Percentiles rank a stretch among this genome's conserved stretches.
These are phyloP conservation scores for Stygiomarasmius scandens DNA, from an alignment of 1,284 basidiomycete genomes.

Conservation along the genomic window DNA sequence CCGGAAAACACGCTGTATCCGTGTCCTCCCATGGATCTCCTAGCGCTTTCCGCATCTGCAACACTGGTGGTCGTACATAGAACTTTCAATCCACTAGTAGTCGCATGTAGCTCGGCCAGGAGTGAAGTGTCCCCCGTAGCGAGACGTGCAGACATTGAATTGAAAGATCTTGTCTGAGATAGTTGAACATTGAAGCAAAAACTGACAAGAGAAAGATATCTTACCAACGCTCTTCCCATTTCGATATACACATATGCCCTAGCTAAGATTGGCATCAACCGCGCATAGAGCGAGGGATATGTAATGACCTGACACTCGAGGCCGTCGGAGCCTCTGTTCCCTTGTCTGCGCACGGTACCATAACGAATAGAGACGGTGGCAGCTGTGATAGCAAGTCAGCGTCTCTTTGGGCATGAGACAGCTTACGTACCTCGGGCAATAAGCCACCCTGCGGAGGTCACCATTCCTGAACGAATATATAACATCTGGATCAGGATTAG, in stretches of 20 bases:
- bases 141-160: conserved; percentile 51
- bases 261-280: conserved; percentile 71
- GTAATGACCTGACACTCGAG: conserved; percentile 68
- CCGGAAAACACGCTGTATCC: conserved; percentile 75
- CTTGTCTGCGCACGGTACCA: conserved; percentile 73
- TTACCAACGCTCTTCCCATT: conserved; percentile 64
- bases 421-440: conserved; percentile 57
- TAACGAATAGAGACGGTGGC: conserved; percentile 78
- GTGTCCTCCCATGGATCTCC: conserved; percentile 78
- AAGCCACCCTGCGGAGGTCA: conserved; percentile 58
- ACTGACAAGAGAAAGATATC: conserved; percentile 19
- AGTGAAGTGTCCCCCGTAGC: conserved; percentile 58
- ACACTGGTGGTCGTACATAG: conserved; percentile 57
- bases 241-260: conserved; percentile 74
- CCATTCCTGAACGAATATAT: conserved; percentile 70
- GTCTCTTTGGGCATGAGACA: background rate
- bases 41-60: conserved; percentile 67
- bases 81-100: conserved; percentile 71
- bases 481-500: conserved; percentile 53
- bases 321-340: conserved; percentile 51
- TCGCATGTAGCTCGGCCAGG: conserved; percentile 74
- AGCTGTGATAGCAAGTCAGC: conserved; percentile 39
- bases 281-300: conserved; percentile 72
- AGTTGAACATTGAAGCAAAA: background rate
- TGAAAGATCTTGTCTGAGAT: conserved; percentile 51